Base-by-base conservation (phyloP, 306 rosid genomes). In the Delonix regia region DNA sequence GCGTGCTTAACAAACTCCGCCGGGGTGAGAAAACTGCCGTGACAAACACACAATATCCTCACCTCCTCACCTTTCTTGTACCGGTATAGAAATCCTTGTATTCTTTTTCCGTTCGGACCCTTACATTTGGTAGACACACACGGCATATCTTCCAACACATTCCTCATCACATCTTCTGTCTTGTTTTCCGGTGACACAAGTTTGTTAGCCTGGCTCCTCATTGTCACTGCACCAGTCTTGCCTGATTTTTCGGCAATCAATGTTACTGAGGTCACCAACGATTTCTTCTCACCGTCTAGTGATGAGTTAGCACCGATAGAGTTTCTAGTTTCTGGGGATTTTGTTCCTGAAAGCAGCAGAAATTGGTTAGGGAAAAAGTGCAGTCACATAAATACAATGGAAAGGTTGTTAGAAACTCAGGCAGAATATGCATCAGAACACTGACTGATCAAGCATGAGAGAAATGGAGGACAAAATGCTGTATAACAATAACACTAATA, bases 21-120 rank as follows among this genome's bases (percentile, higher is more conserved):
- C 24, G 71, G 71, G 2, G 71, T 68, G 14, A 89, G 84, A 63
- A 87, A 89, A 74, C 47, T 83, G 15, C 88, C 89, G 24, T 89
- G 89, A 51, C 93, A 89, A 18, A 87, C 85, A 24, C 89, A 85
- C 7, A 89, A 66, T 51, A 89, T 87, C 34, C 89, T 87, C 75
- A 89, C 89, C 39, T 38, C 71, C 71, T 65, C 49, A 7, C 71
- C 71, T 65, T 39, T 65, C n/a, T 51, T 7, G 11, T 65, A 65
- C 49, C 30, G 18, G 33, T 65, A 65, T 38, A 65, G 71, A 65
- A 65, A 65, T 1, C 71, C 71, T 39, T n/a, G 70, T 1, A 64
- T 21, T 38, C 27, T 38, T n/a, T 38, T 65, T 10, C 71, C 71
- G 4, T 65, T 65, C n/a, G 71, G 71, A 10, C 88, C 89, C 9